phyloP scores from a whole-genome alignment of 208 protist species.

The Leptomonas pyrrhocoris region DNA sequence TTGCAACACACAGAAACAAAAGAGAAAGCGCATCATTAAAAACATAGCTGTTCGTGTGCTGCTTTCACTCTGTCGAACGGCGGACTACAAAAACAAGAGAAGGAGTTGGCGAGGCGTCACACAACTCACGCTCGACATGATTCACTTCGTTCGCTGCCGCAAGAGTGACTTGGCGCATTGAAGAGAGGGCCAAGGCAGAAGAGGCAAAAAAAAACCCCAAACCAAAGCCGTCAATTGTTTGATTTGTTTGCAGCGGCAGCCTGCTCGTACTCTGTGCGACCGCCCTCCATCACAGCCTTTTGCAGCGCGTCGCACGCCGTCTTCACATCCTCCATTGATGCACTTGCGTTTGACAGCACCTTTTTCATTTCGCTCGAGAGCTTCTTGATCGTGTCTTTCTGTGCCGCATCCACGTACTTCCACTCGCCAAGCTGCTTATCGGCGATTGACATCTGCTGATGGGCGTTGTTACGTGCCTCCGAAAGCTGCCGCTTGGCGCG shows the following conservation, averaged over 20 bases:
- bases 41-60: too few species aligned
- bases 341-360: slow-evolving; percentile 73
- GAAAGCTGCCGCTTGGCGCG: slow-evolving; percentile 70
- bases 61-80: too few species aligned
- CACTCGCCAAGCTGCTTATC: slow-evolving; percentile 84
- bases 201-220: background rate
- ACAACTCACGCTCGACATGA: too few species aligned
- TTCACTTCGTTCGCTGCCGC: too few species aligned
- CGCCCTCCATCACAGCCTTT: slow-evolving; percentile 84
- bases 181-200: too few species aligned
- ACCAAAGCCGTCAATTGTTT: background rate
- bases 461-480: slow-evolving; percentile 88
- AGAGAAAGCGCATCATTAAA: too few species aligned
- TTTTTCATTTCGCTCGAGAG: slow-evolving; percentile 62
- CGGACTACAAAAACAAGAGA: too few species aligned
- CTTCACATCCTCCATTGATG: slow-evolving; percentile 65
- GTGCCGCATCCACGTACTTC: slow-evolving; percentile 81
- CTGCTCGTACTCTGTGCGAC: slow-evolving; percentile 81
- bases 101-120: too few species aligned
- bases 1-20: too few species aligned
- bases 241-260: slow-evolving; percentile 59
- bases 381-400: slow-evolving; percentile 73
- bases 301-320: slow-evolving; percentile 71
- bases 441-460: slow-evolving; percentile 63
- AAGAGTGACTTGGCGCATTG: too few species aligned